Base-by-base conservation (phyloP, 768 basidiomycete species). In the Mycena sanguinolenta region DNA sequence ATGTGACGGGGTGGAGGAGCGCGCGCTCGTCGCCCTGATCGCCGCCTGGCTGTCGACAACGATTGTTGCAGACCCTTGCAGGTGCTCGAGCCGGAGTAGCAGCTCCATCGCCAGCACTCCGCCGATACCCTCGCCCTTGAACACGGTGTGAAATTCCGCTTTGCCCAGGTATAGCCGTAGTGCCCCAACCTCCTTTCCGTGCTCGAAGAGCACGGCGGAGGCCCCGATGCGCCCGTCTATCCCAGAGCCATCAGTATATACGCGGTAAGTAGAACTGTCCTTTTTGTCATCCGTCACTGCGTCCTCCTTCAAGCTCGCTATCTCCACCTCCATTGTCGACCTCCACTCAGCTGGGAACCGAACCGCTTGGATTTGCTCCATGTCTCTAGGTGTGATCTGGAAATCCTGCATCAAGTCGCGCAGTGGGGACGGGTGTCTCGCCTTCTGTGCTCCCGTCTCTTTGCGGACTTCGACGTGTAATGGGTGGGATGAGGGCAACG, bases 141-240 rank as follows among this genome's bases (percentile, higher is more conserved):
- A 80, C 9, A 80, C 79, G 0, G 84, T 77, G 54, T 88, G 84
- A 76, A 89, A 92, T 73, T 49, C 46, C 46, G 46, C 46, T 7
- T 49, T 49, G 46, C 46, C 46, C 46, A 49, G 46, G 46, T 49
- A 49, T 1, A n/a, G n/a, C n/a, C 46, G 46, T 49, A 49, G 13
- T 13, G n/a, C 21, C 10, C 8, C 46, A 8, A 23, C 7, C 13
- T 49, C 46, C 6, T 7, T 16, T 21, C 46, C 46, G 46, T 49
- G 5, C 46, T 49, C 23, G n/a, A 8, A 49, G 2, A 49, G 46
- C n/a, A 49, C 46, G 1, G 46, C n/a, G 4, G 46, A 49, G n/a
- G 46, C 46, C 4, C 46, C 46, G 10, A 49, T 49, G 21, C 46
- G n/a, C 4, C 46, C 46, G 7, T 49, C 46, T 49, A 49, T 49